A percentile compares a stretch with the other conserved stretches of the same genome.
Evolutionary conservation across 768 basidiomycete genomes (phyloP).

Genomic region (Amanita inopinata): DNA sequence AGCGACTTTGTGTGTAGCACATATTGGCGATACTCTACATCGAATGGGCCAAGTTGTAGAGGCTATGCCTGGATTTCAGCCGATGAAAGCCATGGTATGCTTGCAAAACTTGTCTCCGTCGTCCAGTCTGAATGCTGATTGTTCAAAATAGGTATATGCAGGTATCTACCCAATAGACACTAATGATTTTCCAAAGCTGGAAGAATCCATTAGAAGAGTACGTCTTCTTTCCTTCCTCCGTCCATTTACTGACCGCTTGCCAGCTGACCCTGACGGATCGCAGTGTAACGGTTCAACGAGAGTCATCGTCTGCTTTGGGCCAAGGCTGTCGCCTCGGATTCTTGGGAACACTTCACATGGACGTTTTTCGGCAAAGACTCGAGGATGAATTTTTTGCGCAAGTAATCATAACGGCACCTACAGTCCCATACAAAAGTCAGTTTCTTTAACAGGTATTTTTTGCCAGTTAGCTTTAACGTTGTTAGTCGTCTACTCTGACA

Average conservation of each 20-base stretch:
- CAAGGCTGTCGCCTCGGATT: slow-evolving; percentile 95
- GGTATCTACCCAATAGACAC: slow-evolving; percentile 92
- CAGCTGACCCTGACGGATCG: slow-evolving; percentile 81
- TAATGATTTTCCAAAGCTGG: slow-evolving; percentile 85
- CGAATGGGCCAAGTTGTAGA: slow-evolving; percentile 64
- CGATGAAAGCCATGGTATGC: slow-evolving; percentile 85
- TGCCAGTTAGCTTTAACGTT: slow-evolving; percentile 8
- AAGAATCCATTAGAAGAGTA: slow-evolving; percentile 91
- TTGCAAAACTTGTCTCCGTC: not conserved
- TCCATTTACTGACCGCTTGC: slow-evolving; percentile 11
- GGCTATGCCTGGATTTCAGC: slow-evolving; percentile 85
- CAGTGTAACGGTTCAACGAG: slow-evolving; percentile 83
- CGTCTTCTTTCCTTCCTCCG: slow-evolving; percentile 10
- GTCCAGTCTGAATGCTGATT: slow-evolving; percentile 4
- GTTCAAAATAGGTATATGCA: slow-evolving; percentile 65
- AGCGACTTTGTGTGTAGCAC: slow-evolving; percentile 38
- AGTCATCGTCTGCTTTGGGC: slow-evolving; percentile 88
- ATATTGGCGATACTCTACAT: slow-evolving; percentile 90
- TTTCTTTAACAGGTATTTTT: slow-evolving; percentile 1
- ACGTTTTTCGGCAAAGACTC: slow-evolving; percentile 88
- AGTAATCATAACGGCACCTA: slow-evolving; percentile 92
- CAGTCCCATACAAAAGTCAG: slow-evolving; percentile 85
- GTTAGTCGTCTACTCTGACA: slow-evolving; percentile 68
- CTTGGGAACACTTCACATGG: slow-evolving; percentile 93
- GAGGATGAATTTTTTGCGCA: slow-evolving; percentile 96